These are phyloP conservation scores for Fonsecaea pugnacius DNA, from an alignment of 2,329 filamentous ascomycete genomes.

Conservation along the genomic window DNA sequence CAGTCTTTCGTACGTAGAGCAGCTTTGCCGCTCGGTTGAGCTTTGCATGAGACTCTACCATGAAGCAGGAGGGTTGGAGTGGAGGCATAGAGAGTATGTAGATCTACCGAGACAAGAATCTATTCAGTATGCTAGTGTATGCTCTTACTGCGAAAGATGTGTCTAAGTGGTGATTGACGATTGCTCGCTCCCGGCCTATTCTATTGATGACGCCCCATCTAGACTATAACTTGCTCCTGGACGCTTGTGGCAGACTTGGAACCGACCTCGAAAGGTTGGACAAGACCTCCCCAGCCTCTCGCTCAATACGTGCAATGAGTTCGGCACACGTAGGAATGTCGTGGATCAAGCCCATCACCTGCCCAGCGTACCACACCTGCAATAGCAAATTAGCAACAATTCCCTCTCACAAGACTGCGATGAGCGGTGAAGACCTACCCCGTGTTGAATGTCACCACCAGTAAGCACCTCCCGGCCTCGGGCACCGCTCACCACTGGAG, in stretches of 20 bases:
- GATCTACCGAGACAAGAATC: neutral
- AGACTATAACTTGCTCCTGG: conserved; percentile 31
- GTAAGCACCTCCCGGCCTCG: conserved; percentile 87
- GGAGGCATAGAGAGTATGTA: neutral
- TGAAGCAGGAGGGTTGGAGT: neutral
- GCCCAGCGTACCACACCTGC: conserved; percentile 80
- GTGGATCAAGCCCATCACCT: conserved; percentile 87
- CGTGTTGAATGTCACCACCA: conserved; percentile 89
- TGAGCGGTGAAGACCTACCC: conserved; percentile 56
- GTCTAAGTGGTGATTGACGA: neutral
- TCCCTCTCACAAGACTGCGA: neutral
- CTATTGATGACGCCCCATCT: neutral
- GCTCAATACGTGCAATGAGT: conserved; percentile 73
- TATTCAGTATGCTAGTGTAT: neutral
- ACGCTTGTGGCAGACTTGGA: conserved; percentile 48
- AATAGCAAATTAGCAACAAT: conserved; percentile 1
- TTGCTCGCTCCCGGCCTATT: neutral
- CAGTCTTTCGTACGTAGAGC: neutral
- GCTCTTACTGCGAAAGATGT: neutral
- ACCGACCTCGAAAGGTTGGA: conserved; percentile 49
- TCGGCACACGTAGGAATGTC: conserved; percentile 65
- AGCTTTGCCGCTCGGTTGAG: neutral
- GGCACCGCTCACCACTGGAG: conserved; percentile 85
- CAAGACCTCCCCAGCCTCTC: conserved; percentile 66
- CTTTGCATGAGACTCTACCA: neutral